A percentile compares a stretch with the other conserved stretches of the same genome.
These are phyloP conservation scores for Syzygium jambos DNA, from an alignment of 345 rosid species.

Conservation along the genomic window DNA sequence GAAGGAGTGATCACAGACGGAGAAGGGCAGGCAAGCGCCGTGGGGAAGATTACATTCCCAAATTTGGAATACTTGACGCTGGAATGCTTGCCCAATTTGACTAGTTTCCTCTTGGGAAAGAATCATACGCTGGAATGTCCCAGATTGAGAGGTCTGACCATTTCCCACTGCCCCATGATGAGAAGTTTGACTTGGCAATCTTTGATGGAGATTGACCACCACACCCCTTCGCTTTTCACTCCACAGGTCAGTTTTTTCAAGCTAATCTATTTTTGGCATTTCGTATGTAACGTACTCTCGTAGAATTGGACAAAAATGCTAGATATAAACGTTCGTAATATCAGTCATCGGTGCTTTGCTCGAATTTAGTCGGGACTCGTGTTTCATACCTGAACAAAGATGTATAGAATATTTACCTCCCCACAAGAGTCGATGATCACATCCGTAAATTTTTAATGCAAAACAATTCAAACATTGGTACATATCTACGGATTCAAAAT, in stretches of 20 bases:
- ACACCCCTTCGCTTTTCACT: not conserved
- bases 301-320: not conserved
- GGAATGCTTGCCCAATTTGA: not conserved
- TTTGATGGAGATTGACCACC: accelerated
- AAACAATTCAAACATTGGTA: too few relatives aligned
- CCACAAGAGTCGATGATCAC: not conserved
- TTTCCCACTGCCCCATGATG: not conserved
- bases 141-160: accelerated
- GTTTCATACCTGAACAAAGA: not conserved
- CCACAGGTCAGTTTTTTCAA: not conserved
- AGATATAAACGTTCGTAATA: too few relatives aligned
- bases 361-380: not conserved
- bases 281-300: too few relatives aligned
- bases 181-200: not conserved
- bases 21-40: not conserved
- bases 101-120: not conserved
- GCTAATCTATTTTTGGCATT: too few relatives aligned
- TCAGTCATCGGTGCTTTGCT: not conserved
- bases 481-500: too few relatives aligned
- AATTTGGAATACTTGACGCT: not conserved
- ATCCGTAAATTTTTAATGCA: not conserved
- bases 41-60: not conserved
- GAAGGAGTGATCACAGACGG: not conserved
- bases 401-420: accelerated
- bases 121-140: not conserved